Conservation (phyloP, 352 stramenopile species). For the Albugo laibachii region DNA sequence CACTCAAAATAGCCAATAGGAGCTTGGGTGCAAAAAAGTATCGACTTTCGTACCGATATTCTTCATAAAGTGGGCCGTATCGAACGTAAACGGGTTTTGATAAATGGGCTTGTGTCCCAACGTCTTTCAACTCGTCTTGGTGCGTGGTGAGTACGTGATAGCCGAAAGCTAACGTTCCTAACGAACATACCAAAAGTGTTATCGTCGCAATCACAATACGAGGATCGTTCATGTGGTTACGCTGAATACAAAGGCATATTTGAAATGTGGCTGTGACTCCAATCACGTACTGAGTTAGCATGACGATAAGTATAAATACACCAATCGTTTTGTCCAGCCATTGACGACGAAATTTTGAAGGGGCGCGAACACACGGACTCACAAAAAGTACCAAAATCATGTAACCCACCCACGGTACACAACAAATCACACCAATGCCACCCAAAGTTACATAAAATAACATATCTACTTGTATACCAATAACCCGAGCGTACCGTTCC, state of each 20-base stretch:
- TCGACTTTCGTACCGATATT: conserved; percentile 71
- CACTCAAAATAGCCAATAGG: conserved; percentile 42
- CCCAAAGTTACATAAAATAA: conserved; percentile 65
- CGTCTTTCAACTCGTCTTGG: conserved; percentile 59
- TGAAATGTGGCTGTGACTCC: conserved; percentile 66
- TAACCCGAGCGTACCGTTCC: conserved; percentile 55
- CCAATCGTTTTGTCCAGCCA: conserved; percentile 66
- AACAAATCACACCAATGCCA: conserved; percentile 11
- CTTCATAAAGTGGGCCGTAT: conserved; percentile 71
- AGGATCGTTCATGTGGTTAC: conserved; percentile 20
- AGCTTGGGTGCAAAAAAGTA: conserved; percentile 80
- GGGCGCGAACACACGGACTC: conserved; percentile 11
- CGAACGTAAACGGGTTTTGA: conserved; percentile 62
- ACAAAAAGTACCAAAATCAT: conserved; percentile 5
- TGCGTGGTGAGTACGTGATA: conserved; percentile 47
- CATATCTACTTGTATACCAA: conserved; percentile 55
- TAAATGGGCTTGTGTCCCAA: conserved; percentile 69
- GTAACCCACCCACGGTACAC: conserved; percentile 14
- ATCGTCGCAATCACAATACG: conserved; percentile 47
- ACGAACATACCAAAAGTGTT: conserved; percentile 38
- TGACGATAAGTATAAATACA: conserved; percentile 65
- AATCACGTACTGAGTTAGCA: conserved; percentile 70
- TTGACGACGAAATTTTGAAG: conserved; percentile 30
- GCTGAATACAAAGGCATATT: conserved; percentile 65
- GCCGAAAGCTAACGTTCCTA: conserved; percentile 63